Evolutionary conservation across 2,329 filamentous ascomycete genomes (phyloP).

Genomic region (Neonectria hederae): DNA sequence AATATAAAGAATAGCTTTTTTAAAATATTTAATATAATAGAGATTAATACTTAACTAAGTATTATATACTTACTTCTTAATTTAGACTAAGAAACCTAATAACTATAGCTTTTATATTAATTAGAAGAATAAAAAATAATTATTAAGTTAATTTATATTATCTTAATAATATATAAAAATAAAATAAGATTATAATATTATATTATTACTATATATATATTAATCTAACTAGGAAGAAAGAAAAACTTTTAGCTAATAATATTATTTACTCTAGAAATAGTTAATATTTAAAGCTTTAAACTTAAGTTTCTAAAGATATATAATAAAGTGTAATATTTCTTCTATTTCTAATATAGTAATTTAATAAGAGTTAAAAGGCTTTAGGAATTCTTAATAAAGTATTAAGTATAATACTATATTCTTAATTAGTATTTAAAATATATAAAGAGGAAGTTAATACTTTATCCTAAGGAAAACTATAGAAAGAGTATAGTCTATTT

Average conservation of each 20-base stretch:
- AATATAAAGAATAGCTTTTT: background rate
- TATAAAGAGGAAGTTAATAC: no score
- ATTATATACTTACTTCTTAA: background rate
- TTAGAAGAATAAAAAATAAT: background rate
- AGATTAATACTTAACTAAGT: background rate
- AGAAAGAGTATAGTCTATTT: no score
- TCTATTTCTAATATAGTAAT: no score
- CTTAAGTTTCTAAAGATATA: no score
- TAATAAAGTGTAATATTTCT: no score
- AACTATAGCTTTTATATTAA: background rate
- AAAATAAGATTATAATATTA: background rate
- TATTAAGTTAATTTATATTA: background rate
- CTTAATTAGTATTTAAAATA: no score
- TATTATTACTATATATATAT: background rate
- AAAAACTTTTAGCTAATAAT: background rate
- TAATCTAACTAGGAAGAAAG: background rate
- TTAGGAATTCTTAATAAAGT: no score
- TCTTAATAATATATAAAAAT: background rate
- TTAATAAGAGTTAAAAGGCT: no score
- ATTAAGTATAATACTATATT: no score
- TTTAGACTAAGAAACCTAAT: background rate
- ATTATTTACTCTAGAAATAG: background rate
- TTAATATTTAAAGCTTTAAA: no score
- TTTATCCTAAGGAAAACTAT: background rate
- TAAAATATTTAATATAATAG: background rate